Conservation (phyloP, 768 basidiomycete species). For the Glaciozyma martinii region DNA sequence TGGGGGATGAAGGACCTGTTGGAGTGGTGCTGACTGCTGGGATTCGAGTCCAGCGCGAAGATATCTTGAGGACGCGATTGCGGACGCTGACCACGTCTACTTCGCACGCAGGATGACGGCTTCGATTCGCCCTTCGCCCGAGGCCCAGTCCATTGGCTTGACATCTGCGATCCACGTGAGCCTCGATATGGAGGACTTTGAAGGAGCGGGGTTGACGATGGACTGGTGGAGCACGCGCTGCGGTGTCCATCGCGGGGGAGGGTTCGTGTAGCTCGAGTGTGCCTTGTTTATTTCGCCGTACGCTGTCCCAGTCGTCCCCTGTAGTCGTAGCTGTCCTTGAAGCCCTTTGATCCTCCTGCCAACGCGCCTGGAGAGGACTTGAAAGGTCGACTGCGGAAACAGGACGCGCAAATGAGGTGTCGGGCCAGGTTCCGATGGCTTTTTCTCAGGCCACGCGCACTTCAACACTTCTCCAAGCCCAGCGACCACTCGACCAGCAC, state of each 20-base stretch:
- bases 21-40: too few relatives aligned
- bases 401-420: background rate
- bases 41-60: too few relatives aligned
- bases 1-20: too few relatives aligned
- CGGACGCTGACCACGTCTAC: too few relatives aligned
- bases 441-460: background rate
- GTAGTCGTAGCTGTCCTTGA: background rate
- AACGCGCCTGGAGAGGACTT: too few relatives aligned
- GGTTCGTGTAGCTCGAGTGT: background rate
- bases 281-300: too few relatives aligned
- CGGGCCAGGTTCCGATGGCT: background rate
- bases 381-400: background rate
- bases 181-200: background rate
- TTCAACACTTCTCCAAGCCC: background rate
- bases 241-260: background rate
- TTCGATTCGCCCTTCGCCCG: too few relatives aligned
- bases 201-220: background rate
- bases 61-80: too few relatives aligned
- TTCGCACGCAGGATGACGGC: too few relatives aligned
- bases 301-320: too few relatives aligned
- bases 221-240: background rate
- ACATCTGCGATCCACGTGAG: background rate
- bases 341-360: too few relatives aligned
- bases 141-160: background rate
- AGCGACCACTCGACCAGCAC: background rate